A percentile compares a stretch with the other conserved stretches of the same genome.
Conservation (phyloP, 352 stramenopile species). For the Pilasporangium apinafurcum region DNA sequence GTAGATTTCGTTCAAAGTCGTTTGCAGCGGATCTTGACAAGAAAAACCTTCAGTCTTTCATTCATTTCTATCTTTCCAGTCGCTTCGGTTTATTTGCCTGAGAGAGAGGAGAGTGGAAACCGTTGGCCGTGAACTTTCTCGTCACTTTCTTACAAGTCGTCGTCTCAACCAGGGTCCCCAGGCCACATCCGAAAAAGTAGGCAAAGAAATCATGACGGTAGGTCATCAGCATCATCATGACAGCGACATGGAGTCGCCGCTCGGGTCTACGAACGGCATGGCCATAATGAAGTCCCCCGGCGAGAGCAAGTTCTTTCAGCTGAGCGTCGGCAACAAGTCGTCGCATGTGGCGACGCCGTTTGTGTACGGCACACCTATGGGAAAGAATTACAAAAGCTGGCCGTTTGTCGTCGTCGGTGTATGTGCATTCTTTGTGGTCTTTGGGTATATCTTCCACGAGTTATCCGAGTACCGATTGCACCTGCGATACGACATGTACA, state of each 20-base stretch:
- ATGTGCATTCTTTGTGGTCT: slow-evolving; percentile 43
- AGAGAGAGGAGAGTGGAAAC: no score
- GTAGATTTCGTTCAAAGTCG: no score
- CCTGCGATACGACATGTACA: slow-evolving; percentile 59
- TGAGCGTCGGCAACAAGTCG: slow-evolving; percentile 42
- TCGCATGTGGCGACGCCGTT: slow-evolving; percentile 55
- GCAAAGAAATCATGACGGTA: slow-evolving; percentile 9
- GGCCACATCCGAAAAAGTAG: no score
- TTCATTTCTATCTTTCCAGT: no score
- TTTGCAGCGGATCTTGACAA: no score
- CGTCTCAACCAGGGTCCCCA: no score
- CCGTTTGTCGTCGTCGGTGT: slow-evolving; percentile 52
- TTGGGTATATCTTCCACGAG: slow-evolving; percentile 67
- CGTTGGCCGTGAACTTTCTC: no score
- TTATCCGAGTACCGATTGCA: slow-evolving; percentile 62
- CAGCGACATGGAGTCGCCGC: slow-evolving; percentile 22
- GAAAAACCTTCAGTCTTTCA: no score
- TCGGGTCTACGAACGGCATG: slow-evolving; percentile 13
- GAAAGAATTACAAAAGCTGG: slow-evolving; percentile 82
- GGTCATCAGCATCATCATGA: slow-evolving; percentile 8
- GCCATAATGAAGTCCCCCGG: slow-evolving; percentile 24
- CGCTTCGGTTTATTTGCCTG: no score
- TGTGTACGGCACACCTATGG: slow-evolving; percentile 68
- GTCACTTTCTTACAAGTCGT: no score
- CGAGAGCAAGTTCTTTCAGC: slow-evolving; percentile 70